Base-by-base conservation (phyloP, 768 basidiomycete genomes). In the Aureoboletus auriporus region DNA sequence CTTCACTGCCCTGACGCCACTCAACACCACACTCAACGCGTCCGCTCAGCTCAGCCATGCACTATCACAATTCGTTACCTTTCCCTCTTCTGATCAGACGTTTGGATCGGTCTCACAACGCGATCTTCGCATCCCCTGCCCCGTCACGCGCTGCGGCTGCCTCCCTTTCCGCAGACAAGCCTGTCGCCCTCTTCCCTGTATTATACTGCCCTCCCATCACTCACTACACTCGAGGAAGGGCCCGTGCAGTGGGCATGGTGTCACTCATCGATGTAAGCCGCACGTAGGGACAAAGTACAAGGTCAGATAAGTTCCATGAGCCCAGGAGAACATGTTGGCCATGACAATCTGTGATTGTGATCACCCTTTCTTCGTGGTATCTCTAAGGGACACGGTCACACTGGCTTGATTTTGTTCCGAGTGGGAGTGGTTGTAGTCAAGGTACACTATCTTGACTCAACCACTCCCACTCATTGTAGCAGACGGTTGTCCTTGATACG, bases 61-160 rank as follows among this genome's bases (percentile, higher is more conserved):
- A 0, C 67, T 88, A 27, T 69, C 55, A 10, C 65, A 74, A 26
- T 59, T 75, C 42, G 79, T 79, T 20, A 42, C 49, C 55, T 52
- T 75, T 13, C 64, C 80, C 7, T 66, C 74, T 10, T 72, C 77
- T 7, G 72, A 80, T 52, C 72, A 77, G 27, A 83, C 84, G 42
- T 75, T 82, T 12, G 88, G 86, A 56, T 85, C 30, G 86, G 86
- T 13, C 71, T 82, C 23, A 70, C 87, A 56, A 79, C 1, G 67
- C 78, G 14, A 56, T 65, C 20, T 58, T 53, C 10, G 49, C 62
- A 0, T 68, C 65, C 41, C 61, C 65, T n/a, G 31, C 58, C 0
- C 36, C 51, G 1, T 64, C 66, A 1, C 57, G 66, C 42, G 51
- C 55, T 16, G 39, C 58, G 12, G 61, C 56, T 14, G 17, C 47